Evolutionary conservation across 805 yeast genomes (phyloP).

Genomic region (baker's yeast (Saccharomyces cerevisiae)): DNA sequence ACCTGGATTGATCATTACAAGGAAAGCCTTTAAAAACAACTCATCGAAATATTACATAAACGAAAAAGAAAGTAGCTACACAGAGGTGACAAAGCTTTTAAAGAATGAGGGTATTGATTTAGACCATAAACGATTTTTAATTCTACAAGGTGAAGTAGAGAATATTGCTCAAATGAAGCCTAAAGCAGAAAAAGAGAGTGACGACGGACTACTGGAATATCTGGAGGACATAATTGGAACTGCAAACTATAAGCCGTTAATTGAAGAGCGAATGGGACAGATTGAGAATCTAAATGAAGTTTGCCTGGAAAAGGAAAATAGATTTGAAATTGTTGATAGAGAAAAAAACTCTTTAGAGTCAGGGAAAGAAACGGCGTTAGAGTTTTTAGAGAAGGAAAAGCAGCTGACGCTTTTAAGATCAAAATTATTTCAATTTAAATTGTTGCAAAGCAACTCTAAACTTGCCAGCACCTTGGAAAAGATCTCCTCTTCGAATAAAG

Average conservation of each 20-base stretch:
- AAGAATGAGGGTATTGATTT: constrained; percentile 83
- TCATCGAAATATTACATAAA: constrained; percentile 73
- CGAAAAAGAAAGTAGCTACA: constrained; percentile 58
- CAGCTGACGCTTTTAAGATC: constrained; percentile 45
- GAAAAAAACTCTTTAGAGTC: constrained; percentile 60
- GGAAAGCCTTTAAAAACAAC: constrained; percentile 72
- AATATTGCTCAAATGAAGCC: constrained; percentile 98
- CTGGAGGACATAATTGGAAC: constrained; percentile 97
- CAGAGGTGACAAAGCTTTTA: constrained; percentile 67
- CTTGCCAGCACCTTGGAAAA: constrained; percentile 34
- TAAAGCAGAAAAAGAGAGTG: constrained; percentile 84
- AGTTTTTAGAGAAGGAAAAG: constrained; percentile 59
- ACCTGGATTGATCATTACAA: constrained; percentile 55
- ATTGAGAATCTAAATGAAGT: constrained; percentile 72
- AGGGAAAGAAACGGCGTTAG: constrained; percentile 61
- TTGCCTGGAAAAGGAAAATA: constrained; percentile 70
- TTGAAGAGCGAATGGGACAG: constrained; percentile 52
- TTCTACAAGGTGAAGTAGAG: constrained; percentile 96
- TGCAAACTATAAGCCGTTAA: constrained; percentile 65
- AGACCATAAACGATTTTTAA: constrained; percentile 89
- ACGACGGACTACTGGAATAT: constrained; percentile 90
- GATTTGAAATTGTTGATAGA: constrained; percentile 70
- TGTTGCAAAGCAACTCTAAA: constrained; percentile 34
- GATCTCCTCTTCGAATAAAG: constrained; percentile 34
- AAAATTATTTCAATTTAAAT: constrained; percentile 45